These are phyloP conservation scores for Byssothecium circinans DNA, from an alignment of 2,329 filamentous ascomycete genomes.

Conservation along the genomic window DNA sequence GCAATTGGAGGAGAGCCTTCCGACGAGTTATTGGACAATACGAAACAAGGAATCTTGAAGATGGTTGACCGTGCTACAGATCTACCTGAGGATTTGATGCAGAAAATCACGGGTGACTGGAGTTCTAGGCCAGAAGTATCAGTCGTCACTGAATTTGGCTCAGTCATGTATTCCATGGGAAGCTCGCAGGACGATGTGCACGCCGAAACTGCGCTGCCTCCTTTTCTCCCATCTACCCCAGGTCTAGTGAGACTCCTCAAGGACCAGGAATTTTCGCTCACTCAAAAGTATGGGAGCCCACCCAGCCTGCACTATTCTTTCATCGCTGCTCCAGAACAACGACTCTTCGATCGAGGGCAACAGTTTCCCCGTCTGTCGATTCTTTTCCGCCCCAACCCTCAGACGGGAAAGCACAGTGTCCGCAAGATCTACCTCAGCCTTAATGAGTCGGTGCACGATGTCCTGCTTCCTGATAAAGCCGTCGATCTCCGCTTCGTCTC, in stretches of 20 bases:
- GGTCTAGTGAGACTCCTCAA: slow-evolving; percentile 27
- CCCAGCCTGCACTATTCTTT: slow-evolving; percentile 29
- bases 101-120: slow-evolving; percentile 14
- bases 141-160: slow-evolving; percentile 27
- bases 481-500: slow-evolving; percentile 32
- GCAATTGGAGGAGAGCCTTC: not conserved
- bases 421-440: slow-evolving; percentile 25
- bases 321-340: slow-evolving; percentile 20
- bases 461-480: slow-evolving; percentile 33
- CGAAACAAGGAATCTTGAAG: slow-evolving; percentile 3
- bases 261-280: slow-evolving; percentile 10
- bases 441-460: slow-evolving; percentile 26
- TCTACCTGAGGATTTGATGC: not conserved
- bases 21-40: not conserved
- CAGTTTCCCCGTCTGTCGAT: slow-evolving; percentile 29
- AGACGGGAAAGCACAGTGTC: slow-evolving; percentile 13
- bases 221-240: slow-evolving; percentile 22
- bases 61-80: not conserved
- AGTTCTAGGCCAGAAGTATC: slow-evolving; percentile 13
- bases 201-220: slow-evolving; percentile 7
- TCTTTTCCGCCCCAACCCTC: slow-evolving; percentile 20
- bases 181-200: slow-evolving; percentile 1
- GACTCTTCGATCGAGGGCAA: slow-evolving; percentile 8
- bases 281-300: slow-evolving; percentile 5
- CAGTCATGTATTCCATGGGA: slow-evolving; percentile 25